These are phyloP conservation scores for Cucurbita moschata DNA, from an alignment of 306 rosid genomes.

Conservation along the genomic window DNA sequence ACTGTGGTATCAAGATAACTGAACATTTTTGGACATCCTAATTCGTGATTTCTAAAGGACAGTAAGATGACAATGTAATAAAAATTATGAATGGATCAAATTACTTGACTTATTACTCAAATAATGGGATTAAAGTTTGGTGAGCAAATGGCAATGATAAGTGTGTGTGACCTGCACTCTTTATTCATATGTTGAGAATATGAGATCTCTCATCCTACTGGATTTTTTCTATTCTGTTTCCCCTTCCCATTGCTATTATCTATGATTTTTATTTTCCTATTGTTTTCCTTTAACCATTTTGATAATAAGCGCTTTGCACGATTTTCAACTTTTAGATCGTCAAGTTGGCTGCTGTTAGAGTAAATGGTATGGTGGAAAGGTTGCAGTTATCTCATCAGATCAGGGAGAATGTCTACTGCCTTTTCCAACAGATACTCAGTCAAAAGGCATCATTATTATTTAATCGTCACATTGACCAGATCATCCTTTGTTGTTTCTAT, in stretches of 20 bases:
- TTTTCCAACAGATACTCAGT: slow-evolving; percentile 74
- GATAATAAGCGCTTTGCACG: slow-evolving; percentile 13
- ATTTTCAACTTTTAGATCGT: slow-evolving; percentile 36
- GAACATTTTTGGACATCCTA: background rate
- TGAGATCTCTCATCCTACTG: background rate
- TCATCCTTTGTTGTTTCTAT: slow-evolving; percentile 86
- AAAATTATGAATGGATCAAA: background rate
- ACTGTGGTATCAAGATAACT: background rate
- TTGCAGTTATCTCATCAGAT: slow-evolving; percentile 77
- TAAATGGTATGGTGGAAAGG: slow-evolving; percentile 95
- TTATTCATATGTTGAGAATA: background rate
- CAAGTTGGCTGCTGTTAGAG: slow-evolving; percentile 96
- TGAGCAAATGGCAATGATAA: background rate
- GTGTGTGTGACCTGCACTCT: background rate
- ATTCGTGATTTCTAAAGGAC: background rate
- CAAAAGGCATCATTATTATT: slow-evolving; percentile 74
- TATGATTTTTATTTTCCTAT: background rate
- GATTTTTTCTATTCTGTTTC: background rate
- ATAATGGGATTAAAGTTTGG: background rate
- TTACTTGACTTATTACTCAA: background rate
- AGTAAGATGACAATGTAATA: background rate
- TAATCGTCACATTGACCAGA: slow-evolving; percentile 92
- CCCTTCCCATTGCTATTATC: background rate
- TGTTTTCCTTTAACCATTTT: background rate
- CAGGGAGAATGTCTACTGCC: slow-evolving; percentile 78